These are phyloP conservation scores for Blastocystis sp. DNA, from an alignment of 352 stramenopile genomes.

Conservation along the genomic window DNA sequence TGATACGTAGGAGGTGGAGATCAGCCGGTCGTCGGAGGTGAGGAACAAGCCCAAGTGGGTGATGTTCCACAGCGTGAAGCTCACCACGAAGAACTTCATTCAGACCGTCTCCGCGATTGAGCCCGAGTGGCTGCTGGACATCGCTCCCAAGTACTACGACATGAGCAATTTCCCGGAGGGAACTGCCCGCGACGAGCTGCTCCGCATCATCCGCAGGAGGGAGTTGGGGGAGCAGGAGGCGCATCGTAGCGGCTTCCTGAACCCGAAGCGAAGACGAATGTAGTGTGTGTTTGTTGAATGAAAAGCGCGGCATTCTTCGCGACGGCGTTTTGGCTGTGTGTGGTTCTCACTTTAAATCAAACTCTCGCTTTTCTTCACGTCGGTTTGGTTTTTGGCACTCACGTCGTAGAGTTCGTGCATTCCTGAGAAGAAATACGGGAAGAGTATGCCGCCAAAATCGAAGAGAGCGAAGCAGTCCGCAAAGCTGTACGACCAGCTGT, in stretches of 20 bases:
- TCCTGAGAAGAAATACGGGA: too few relatives aligned
- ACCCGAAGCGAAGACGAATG: constrained; percentile 36
- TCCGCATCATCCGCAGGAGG: constrained; percentile 67
- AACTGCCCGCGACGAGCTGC: constrained; percentile 69
- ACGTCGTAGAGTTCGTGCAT: too few relatives aligned
- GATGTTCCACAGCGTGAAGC: constrained; percentile 92
- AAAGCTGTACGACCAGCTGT: constrained; percentile 3
- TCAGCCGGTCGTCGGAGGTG: constrained; percentile 3
- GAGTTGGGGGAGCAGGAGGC: constrained; percentile 27
- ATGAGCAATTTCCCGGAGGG: constrained; percentile 88
- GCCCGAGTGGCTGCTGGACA: constrained; percentile 85
- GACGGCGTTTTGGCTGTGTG: background rate
- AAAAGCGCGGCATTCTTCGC: background rate
- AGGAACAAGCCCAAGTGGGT: constrained; percentile 40
- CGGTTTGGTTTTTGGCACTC: too few relatives aligned
- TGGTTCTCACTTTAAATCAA: background rate
- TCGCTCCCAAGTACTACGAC: constrained; percentile 95
- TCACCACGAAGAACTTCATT: constrained; percentile 98
- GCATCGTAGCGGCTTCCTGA: constrained; percentile 29
- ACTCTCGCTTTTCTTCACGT: background rate
- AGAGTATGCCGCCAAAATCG: too few relatives aligned
- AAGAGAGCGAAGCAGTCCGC: background rate
- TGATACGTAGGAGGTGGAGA: constrained; percentile 84
- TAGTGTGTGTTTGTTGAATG: constrained; percentile 12
- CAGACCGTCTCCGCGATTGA: constrained; percentile 89